A percentile compares a stretch with the other conserved stretches of the same genome.
These are phyloP conservation scores for Leccinum disarticulatum DNA, from an alignment of 768 basidiomycete species.

Conservation along the genomic window DNA sequence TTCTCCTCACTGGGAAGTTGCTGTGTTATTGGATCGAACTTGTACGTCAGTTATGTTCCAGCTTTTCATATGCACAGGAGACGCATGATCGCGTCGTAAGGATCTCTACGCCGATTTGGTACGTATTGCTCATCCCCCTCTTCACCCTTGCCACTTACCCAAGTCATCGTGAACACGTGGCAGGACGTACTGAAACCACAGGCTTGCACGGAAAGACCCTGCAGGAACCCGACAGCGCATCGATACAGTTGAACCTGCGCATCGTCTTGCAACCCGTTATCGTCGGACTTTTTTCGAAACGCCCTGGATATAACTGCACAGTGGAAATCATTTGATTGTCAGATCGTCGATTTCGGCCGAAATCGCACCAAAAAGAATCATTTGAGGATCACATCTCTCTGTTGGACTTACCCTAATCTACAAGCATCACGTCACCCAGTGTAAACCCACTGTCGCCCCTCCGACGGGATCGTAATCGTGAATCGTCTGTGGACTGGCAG, in stretches of 20 bases:
- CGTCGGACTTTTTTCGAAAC: conserved; percentile 4
- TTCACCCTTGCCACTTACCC: conserved; percentile 11
- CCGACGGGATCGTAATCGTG: conserved; percentile 13
- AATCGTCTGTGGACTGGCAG: conserved; percentile 13
- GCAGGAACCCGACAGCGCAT: conserved; percentile 14
- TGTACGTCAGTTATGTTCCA: conserved; percentile 6
- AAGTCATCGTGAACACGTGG: conserved; percentile 6
- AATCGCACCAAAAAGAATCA: conserved; percentile 1
- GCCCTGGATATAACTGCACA: conserved; percentile 2
- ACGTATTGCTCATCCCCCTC: not conserved
- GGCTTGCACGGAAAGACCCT: conserved; percentile 14
- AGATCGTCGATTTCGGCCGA: not conserved
- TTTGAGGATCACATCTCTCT: not conserved
- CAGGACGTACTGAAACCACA: conserved; percentile 7
- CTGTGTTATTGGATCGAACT: conserved; percentile 4
- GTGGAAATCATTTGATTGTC: not conserved
- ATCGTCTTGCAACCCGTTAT: conserved; percentile 12
- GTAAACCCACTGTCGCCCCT: not conserved
- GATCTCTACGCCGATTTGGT: not conserved
- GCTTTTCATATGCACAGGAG: conserved; percentile 15
- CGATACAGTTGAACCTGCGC: conserved; percentile 18
- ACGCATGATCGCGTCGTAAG: not conserved
- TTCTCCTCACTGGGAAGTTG: not conserved
- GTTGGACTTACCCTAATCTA: not conserved
- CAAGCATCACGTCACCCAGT: not conserved